Evolutionary conservation across 805 yeast species (phyloP), one percentile per base, ranked within the genome.

Genomic region (Ogataea henricii): DNA sequence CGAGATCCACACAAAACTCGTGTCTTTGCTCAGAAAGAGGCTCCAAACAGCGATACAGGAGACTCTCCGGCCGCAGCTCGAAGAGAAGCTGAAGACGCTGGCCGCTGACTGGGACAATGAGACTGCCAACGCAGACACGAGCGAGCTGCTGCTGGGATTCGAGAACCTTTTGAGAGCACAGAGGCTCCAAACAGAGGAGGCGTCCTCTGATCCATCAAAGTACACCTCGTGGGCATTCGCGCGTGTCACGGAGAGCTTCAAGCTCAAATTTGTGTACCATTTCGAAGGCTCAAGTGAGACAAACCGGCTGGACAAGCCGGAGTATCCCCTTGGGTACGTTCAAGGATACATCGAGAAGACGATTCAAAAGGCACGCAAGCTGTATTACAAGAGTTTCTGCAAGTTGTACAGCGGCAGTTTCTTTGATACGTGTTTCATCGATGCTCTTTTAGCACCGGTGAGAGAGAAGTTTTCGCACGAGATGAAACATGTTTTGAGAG

Each of bases 281-380:
- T 86, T 85, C 58, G 76, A 77, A 41, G 69, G 77, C 4, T 67
- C 73, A 23, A 69, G 64, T 33, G 85, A 82, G 27, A 85, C 91
- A 0, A 84, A 83, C 56, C 75, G 80, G 38, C 58, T 79, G 21
- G 82, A 83, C 48, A 81, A 81, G 57, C 91, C 92, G 1, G 91
- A 86, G 59, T 85, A 89, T 85, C 77, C 82, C 3, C 73, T 85
- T 49, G 64, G 69, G 14, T 85, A 76, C 55, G 59, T 78, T 5
- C 76, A 72, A 48, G 68, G 70, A 12, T 77, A 74, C 50, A 45
- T 79, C 16, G 53, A 58, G 4, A 55, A 46, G 57, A 69, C 53
- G 38, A 64, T 44, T 49, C 65, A 29, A 14, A 54, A 14, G 44
- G 74, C 38, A 58, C 67, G 53, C 34, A 34, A 60, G 18, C 56